Evolutionary conservation across 768 basidiomycete genomes (phyloP).

Genomic region (Pulveroboletus frians): DNA sequence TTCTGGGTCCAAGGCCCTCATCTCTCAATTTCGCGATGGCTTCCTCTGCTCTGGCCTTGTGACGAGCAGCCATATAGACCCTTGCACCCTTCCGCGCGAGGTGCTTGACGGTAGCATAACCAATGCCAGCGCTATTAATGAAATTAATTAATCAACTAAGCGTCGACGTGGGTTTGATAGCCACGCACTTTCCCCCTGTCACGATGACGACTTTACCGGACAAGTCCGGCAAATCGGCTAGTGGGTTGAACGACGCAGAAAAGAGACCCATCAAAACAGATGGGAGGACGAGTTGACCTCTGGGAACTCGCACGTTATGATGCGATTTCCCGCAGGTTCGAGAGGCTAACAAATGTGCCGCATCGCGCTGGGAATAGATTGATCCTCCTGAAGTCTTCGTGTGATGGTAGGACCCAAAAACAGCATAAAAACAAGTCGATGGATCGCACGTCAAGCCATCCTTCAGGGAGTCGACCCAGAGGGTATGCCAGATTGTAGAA

Average conservation of each 20-base stretch:
- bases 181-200: conserved; percentile 50
- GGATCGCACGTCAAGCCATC: too few relatives aligned
- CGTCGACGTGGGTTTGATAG: too few relatives aligned
- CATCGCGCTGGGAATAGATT: too few relatives aligned
- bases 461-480: too few relatives aligned
- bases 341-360: too few relatives aligned
- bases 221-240: conserved; percentile 33
- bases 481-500: too few relatives aligned
- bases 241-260: conserved; percentile 31
- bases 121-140: conserved; percentile 40
- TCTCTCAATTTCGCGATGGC: conserved; percentile 44
- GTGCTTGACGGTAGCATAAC: conserved; percentile 46
- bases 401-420: too few relatives aligned
- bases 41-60: conserved; percentile 39
- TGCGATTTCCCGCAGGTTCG: not conserved
- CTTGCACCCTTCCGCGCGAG: conserved; percentile 52
- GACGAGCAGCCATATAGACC: conserved; percentile 54
- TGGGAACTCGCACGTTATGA: not conserved
- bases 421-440: too few relatives aligned
- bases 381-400: too few relatives aligned
- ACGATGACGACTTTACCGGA: conserved; percentile 45
- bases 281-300: not conserved
- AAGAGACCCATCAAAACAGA: conserved; percentile 9
- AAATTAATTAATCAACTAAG: not conserved
- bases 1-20: conserved; percentile 40